Percentiles rank a stretch among this genome's conserved stretches.
Evolutionary conservation across 2,329 filamentous ascomycete genomes (phyloP).

Genomic region (Claviceps digitariae): DNA sequence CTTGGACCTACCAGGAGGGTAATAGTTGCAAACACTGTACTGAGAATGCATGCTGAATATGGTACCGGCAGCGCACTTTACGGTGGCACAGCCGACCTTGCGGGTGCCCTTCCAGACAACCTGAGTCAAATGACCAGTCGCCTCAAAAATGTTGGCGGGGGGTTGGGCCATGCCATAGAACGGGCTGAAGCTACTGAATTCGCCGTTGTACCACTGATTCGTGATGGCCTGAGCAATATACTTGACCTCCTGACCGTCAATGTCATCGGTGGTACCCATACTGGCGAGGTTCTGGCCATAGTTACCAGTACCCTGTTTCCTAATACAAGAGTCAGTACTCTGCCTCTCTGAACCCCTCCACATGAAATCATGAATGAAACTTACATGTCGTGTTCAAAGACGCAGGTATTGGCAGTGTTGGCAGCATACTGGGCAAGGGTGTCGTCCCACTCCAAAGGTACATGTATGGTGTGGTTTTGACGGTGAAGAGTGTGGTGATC

Average conservation of each 20-base stretch:
- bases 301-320: constrained; percentile 41
- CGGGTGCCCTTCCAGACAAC: constrained; percentile 27
- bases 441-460: constrained; percentile 48
- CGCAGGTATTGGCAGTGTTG: constrained; percentile 50
- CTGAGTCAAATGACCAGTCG: constrained; percentile 45
- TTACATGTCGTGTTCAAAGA: constrained; percentile 66
- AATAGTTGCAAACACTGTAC: constrained; percentile 86
- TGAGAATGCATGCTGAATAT: constrained; percentile 40
- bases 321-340: constrained; percentile 25
- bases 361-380: constrained; percentile 16
- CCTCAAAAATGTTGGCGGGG: constrained; percentile 49
- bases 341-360: background rate
- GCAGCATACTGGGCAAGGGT: constrained; percentile 50
- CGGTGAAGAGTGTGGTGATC: constrained; percentile 81
- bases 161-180: constrained; percentile 44
- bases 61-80: constrained; percentile 46
- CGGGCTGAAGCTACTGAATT: constrained; percentile 41
- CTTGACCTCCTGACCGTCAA: constrained; percentile 26
- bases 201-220: constrained; percentile 80
- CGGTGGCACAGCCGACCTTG: constrained; percentile 46
- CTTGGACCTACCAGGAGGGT: constrained; percentile 49
- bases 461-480: constrained; percentile 56
- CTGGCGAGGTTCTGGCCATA: constrained; percentile 93
- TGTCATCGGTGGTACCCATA: constrained; percentile 28
- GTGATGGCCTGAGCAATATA: constrained; percentile 57